phyloP scores from a whole-genome alignment of 2,329 filamentous ascomycete species.

The Aspergillus fischeri region DNA sequence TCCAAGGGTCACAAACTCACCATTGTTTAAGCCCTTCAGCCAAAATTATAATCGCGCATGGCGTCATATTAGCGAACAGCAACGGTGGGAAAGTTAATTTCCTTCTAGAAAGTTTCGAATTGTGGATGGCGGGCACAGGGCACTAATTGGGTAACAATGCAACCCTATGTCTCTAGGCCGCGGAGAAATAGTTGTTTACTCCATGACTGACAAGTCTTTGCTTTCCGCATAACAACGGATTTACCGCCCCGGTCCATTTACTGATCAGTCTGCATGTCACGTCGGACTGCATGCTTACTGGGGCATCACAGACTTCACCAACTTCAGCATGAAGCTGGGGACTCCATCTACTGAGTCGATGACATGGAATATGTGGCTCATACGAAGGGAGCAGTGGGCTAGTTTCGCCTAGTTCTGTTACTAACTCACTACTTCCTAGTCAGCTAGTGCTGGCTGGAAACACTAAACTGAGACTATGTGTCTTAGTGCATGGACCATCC shows the following conservation, averaged over 20 bases:
- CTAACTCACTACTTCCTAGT: not conserved
- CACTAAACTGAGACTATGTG: not conserved
- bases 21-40: not conserved
- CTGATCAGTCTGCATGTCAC: conserved; percentile 12
- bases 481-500: not conserved
- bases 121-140: conserved; percentile 10
- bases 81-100: conserved; percentile 27
- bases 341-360: too few relatives aligned
- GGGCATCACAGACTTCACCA: not conserved
- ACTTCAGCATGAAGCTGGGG: not conserved
- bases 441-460: not conserved
- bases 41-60: conserved; percentile 10
- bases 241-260: too few relatives aligned
- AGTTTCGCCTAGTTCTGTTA: not conserved
- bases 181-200: not conserved
- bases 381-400: conserved; percentile 1
- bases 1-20: not conserved
- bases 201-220: too few relatives aligned
- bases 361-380: not conserved
- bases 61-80: conserved; percentile 19
- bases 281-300: conserved; percentile 14
- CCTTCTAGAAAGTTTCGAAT: conserved; percentile 34
- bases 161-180: not conserved
- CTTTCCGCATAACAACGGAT: too few relatives aligned
- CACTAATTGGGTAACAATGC: conserved; percentile 4